Conservation (phyloP, 1,284 basidiomycete species). For the Rhizoctonia solani region DNA sequence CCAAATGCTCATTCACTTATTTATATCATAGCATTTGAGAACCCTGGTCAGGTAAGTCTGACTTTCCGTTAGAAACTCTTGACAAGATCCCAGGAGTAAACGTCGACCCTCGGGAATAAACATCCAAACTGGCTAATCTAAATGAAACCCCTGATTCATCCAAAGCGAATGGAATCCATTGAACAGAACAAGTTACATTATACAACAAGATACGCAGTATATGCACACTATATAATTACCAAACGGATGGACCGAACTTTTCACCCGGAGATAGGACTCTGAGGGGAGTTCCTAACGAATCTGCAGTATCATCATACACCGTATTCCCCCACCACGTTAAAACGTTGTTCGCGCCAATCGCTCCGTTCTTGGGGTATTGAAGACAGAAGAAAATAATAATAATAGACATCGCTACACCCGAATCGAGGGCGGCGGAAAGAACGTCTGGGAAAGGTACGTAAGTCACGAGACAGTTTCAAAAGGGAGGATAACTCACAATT, state of each 20-base stretch:
- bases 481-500: conserved; percentile 49
- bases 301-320: conserved; percentile 45
- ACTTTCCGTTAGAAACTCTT: too few species aligned
- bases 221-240: too few species aligned
- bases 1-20: too few species aligned
- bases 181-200: too few species aligned
- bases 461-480: not conserved
- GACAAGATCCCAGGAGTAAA: too few species aligned
- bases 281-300: conserved; percentile 39
- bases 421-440: conserved; percentile 60
- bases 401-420: conserved; percentile 60
- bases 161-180: too few species aligned
- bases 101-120: too few species aligned
- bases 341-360: conserved; percentile 59
- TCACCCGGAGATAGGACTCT: conserved; percentile 44
- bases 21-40: too few species aligned
- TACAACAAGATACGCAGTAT: too few species aligned
- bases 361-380: conserved; percentile 66
- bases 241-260: conserved; percentile 48
- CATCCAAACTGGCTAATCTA: too few species aligned
- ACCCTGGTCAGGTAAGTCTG: too few species aligned
- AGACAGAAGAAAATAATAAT: conserved; percentile 69
- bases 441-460: conserved; percentile 49
- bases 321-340: conserved; percentile 75
- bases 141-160: too few species aligned